Base-by-base conservation (phyloP, 2,329 filamentous ascomycete genomes). In the Botrytis squamosa region DNA sequence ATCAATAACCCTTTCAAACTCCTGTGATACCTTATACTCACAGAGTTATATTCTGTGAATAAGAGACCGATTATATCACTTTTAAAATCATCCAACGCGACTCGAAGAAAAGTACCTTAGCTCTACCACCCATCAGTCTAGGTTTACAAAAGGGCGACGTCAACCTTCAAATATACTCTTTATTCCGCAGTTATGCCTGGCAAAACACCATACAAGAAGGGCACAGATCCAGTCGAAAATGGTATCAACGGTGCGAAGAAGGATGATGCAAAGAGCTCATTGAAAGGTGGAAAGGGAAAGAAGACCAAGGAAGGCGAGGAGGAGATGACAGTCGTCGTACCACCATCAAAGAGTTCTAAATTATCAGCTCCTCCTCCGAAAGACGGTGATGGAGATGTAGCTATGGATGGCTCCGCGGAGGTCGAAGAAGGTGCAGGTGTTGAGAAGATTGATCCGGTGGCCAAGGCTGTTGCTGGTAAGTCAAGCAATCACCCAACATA, bases 271-370 rank as follows among this genome's bases (percentile, higher is more conserved):
- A 82, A 84, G 79, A 86, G 87, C 82, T 84, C 85, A 80, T 84
- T 87, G 79, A 92, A 92, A 85, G 84, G 82, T 78, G 83, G 85
- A 80, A 91, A 90, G 84, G 88, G 87, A 79, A 91, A 91, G 85
- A 90, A 90, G 84, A 80, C 82, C 33, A 91, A 90, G 83, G 90
- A 94, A 80, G 90, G 88, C 80, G 71, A 72, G 29, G 90, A 91
- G 74, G 91, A 93, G 85, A 94, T 94, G 91, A 94, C 92, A 69
- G 91, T 94, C 77, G 92, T 94, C 79, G 91, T 94, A 63, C 91
- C 92, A 72, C 91, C 91, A 74, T 88, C 90, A 77, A 93, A 93
- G 85, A 85, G 85, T 80, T 84, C 86, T 76, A 86, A 89, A 84
- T 83, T 87, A 74, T 87, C 90, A 74, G 85, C 85, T 77, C 85